A percentile compares a stretch with the other conserved stretches of the same genome.
Conservation (phyloP, 768 basidiomycete species). For the Boletus bicolor region DNA sequence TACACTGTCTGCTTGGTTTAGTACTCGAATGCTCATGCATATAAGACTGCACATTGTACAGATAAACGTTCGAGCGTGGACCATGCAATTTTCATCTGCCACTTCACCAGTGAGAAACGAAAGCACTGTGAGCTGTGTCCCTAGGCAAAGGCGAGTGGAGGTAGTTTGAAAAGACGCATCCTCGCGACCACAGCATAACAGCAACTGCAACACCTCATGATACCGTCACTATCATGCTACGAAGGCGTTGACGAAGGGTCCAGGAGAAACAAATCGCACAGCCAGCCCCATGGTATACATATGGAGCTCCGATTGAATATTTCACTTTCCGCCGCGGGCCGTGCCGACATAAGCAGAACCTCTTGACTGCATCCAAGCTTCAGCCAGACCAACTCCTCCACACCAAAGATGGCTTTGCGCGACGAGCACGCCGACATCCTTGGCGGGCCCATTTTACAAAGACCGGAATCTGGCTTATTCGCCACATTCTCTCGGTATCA, state of each 20-base stretch:
- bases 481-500: conserved; percentile 37
- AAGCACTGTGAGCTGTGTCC: conserved; percentile 69
- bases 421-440: conserved; percentile 72
- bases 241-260: not conserved
- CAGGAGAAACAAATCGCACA: not conserved
- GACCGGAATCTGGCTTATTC: conserved; percentile 26
- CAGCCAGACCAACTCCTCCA: conserved; percentile 14
- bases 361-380: conserved; percentile 25
- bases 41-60: conserved; percentile 29
- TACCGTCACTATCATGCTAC: not conserved
- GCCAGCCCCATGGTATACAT: not conserved
- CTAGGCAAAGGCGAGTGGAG: conserved; percentile 75
- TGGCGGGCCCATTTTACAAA: conserved; percentile 50
- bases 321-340: conserved; percentile 21
- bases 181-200: not conserved
- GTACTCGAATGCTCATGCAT: conserved; percentile 71
- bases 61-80: conserved; percentile 78
- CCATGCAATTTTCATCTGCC: conserved; percentile 59
- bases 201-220: not conserved
- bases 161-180: not conserved
- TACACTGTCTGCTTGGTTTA: conserved; percentile 57
- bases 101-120: conserved; percentile 78
- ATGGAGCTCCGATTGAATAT: conserved; percentile 23
- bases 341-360: conserved; percentile 15
- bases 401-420: conserved; percentile 45